These are phyloP conservation scores for Penicillium sp. DNA, from an alignment of 2,329 filamentous ascomycete species.

Conservation along the genomic window DNA sequence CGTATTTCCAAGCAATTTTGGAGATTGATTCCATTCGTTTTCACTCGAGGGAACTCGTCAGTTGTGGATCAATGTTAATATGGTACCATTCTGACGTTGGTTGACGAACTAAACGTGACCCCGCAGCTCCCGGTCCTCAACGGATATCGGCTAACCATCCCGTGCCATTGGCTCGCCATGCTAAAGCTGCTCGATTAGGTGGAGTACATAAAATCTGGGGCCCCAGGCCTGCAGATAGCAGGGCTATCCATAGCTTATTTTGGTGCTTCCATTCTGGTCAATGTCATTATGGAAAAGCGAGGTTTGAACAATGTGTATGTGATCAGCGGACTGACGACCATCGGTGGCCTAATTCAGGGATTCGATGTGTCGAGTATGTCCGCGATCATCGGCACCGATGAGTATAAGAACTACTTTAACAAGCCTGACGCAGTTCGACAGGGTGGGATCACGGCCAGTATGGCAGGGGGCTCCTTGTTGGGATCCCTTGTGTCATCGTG, in stretches of 20 bases:
- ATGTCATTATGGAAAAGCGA: constrained; percentile 10
- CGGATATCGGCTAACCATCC: constrained; percentile 12
- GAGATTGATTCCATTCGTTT: neutral
- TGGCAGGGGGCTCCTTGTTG: no score
- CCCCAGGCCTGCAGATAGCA: constrained; percentile 1
- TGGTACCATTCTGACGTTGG: constrained; percentile 3
- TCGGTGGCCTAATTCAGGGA: constrained; percentile 17
- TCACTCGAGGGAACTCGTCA: neutral
- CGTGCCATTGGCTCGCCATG: neutral
- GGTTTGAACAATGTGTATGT: constrained; percentile 17
- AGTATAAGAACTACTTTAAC: constrained; percentile 41
- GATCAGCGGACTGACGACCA: constrained; percentile 16
- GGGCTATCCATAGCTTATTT: neutral
- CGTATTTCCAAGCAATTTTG: neutral
- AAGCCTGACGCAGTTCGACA: no score
- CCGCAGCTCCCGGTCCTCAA: constrained; percentile 6
- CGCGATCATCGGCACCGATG: constrained; percentile 16
- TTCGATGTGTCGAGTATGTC: constrained; percentile 21
- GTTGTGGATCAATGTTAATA: neutral
- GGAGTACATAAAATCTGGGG: constrained; percentile 21
- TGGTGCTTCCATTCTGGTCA: neutral
- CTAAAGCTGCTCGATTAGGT: constrained; percentile 1
- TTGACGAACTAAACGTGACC: constrained; percentile 7
- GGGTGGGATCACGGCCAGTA: no score
- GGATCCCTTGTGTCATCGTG: no score